Evolutionary conservation across 129 eudicot species (phyloP).

Genomic region (Deinandra increscens): DNA sequence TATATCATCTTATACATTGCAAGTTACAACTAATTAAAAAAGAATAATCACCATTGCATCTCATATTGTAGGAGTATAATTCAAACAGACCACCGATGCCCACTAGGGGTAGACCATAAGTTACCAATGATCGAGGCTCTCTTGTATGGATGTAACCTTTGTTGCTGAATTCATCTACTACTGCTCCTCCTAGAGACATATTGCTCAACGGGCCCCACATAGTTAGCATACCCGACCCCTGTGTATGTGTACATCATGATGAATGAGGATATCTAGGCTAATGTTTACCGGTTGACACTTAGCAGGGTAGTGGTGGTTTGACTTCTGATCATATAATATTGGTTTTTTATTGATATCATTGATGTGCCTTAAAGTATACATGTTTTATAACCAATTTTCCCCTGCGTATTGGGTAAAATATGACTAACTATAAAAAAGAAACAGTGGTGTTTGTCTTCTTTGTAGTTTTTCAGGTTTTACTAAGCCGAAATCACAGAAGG

Average conservation of each 20-base stretch:
- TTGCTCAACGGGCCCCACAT: not conserved
- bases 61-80: constrained; percentile 89
- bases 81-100: constrained; percentile 96
- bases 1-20: too few species aligned
- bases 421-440: too few species aligned
- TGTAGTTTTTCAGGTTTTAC: too few species aligned
- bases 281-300: constrained; percentile 31
- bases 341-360: constrained; percentile 25
- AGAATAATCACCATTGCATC: too few species aligned
- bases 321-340: constrained; percentile 37
- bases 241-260: constrained; percentile 54
- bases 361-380: too few species aligned
- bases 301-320: constrained; percentile 41
- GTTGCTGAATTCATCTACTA: not conserved
- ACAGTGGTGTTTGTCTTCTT: too few species aligned
- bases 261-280: constrained; percentile 36
- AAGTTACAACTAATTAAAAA: too few species aligned
- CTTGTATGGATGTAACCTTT: constrained; percentile 65
- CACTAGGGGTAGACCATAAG: constrained; percentile 93
- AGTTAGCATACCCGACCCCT: constrained; percentile 6
- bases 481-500: too few species aligned
- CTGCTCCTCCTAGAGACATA: not conserved
- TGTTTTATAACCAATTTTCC: too few species aligned
- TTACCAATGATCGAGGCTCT: constrained; percentile 71
- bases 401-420: too few species aligned